phyloP scores from a whole-genome alignment of 2,329 filamentous ascomycete species.

The Biscogniauxia marginata region DNA sequence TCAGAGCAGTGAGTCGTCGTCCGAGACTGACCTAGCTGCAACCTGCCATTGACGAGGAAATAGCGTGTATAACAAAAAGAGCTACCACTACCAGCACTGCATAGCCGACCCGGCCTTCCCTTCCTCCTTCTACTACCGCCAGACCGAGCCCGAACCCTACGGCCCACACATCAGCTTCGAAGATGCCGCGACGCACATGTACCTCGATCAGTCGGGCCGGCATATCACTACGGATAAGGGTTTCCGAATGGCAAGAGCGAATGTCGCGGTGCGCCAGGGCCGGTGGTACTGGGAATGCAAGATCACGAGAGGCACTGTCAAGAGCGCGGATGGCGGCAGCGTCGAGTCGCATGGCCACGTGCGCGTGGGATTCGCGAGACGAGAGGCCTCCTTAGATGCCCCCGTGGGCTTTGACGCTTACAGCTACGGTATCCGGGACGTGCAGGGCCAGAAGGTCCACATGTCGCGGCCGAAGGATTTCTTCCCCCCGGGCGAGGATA shows the following conservation, averaged over 20 bases:
- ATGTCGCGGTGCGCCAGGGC: conserved; percentile 86
- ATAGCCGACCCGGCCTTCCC: conserved; percentile 87
- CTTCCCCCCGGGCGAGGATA: conserved; percentile 73
- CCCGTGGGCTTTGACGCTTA: conserved; percentile 88
- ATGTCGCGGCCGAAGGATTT: conserved; percentile 93
- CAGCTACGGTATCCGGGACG: conserved; percentile 89
- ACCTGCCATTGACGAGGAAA: conserved; percentile 5
- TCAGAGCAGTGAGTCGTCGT: conserved; percentile 57
- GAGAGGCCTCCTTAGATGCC: conserved; percentile 78
- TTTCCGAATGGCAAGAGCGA: conserved; percentile 86
- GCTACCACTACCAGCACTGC: conserved; percentile 86
- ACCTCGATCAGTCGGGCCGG: conserved; percentile 72
- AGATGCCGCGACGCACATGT: conserved; percentile 82
- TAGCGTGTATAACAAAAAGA: conserved; percentile 64
- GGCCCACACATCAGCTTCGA: conserved; percentile 87
- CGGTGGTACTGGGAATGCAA: conserved; percentile 94
- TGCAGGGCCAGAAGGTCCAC: conserved; percentile 86
- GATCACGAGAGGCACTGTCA: conserved; percentile 72
- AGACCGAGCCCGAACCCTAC: conserved; percentile 82
- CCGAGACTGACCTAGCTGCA: not conserved
- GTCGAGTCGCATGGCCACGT: conserved; percentile 60
- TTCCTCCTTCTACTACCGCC: conserved; percentile 83
- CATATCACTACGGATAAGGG: conserved; percentile 89
- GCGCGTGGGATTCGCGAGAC: conserved; percentile 80
- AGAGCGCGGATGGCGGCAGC: conserved; percentile 42